phyloP scores from a whole-genome alignment of 441 rosid species.

The Arabidopsis lyrata region DNA sequence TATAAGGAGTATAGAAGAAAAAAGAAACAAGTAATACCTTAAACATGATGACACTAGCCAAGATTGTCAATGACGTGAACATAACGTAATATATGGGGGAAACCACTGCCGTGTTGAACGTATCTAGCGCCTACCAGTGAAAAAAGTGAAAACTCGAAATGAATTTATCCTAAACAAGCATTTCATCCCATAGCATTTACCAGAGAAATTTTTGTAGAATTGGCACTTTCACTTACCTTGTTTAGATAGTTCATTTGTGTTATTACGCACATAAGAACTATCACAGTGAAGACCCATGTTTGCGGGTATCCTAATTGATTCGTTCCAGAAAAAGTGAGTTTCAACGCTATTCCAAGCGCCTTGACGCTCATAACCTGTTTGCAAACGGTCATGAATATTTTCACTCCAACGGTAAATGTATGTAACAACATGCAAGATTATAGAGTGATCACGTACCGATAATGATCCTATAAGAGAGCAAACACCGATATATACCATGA shows the following conservation, averaged over 20 bases:
- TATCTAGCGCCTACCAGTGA: conserved; percentile 62
- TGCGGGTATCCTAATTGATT: conserved; percentile 66
- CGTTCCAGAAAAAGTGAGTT: conserved; percentile 64
- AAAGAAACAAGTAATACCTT: conserved; percentile 45
- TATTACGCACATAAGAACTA: conserved; percentile 58
- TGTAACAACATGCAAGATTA: conserved; percentile 11
- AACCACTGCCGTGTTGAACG: conserved; percentile 63
- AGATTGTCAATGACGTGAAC: conserved; percentile 61
- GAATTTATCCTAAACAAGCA: not conserved
- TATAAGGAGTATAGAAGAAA: not conserved
- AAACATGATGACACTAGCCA: conserved; percentile 66
- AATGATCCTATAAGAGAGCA: conserved; percentile 73
- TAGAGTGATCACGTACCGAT: conserved; percentile 49
- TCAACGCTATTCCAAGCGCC: conserved; percentile 69
- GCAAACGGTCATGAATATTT: not conserved
- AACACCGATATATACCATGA: conserved; percentile 69
- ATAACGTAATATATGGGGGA: conserved; percentile 65
- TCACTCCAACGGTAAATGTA: conserved; percentile 4
- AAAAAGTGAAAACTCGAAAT: not conserved
- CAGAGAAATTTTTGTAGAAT: not conserved
- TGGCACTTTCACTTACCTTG: conserved; percentile 49
- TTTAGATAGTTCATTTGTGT: conserved; percentile 72
- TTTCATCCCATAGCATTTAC: not conserved
- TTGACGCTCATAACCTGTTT: conserved; percentile 73
- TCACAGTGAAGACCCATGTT: conserved; percentile 62